These are phyloP conservation scores for Huntiella decipiens DNA, from an alignment of 2,329 filamentous ascomycete genomes.

Conservation along the genomic window DNA sequence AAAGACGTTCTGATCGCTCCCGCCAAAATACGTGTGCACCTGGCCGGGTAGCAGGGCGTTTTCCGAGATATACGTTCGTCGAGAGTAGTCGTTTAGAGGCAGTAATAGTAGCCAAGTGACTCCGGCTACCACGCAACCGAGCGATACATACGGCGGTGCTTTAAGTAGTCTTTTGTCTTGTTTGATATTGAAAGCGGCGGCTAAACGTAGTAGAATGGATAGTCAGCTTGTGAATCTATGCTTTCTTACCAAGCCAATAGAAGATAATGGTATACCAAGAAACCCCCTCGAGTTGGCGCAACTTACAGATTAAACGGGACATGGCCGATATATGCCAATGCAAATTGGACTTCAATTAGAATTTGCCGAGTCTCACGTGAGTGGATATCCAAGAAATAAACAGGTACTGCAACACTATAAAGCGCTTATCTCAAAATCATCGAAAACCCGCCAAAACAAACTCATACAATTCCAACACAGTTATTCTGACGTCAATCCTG, in stretches of 20 bases:
- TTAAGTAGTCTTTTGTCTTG: conserved; percentile 66
- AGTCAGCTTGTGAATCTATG: not conserved
- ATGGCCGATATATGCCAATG: not conserved
- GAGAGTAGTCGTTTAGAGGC: conserved; percentile 76
- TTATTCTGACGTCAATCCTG: too few relatives aligned
- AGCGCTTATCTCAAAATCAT: too few relatives aligned
- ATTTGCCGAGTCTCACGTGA: too few relatives aligned
- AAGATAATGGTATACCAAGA: not conserved
- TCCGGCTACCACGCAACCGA: conserved; percentile 67
- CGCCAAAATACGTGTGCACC: conserved; percentile 93
- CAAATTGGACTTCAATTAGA: too few relatives aligned
- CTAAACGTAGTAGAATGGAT: conserved; percentile 17
- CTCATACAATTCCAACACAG: too few relatives aligned
- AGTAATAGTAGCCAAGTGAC: conserved; percentile 79
- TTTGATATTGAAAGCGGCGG: conserved; percentile 49
- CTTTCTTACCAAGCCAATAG: too few relatives aligned
- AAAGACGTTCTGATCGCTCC: conserved; percentile 89
- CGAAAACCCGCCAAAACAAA: too few relatives aligned
- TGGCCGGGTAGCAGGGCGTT: conserved; percentile 91
- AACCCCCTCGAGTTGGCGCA: not conserved
- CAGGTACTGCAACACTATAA: too few relatives aligned
- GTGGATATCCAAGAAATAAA: too few relatives aligned
- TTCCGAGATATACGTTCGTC: conserved; percentile 88
- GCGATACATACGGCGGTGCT: conserved; percentile 71
- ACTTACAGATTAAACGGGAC: conserved; percentile 11